Base-by-base conservation (phyloP, 768 basidiomycete genomes). In the Sutorius australiensis region DNA sequence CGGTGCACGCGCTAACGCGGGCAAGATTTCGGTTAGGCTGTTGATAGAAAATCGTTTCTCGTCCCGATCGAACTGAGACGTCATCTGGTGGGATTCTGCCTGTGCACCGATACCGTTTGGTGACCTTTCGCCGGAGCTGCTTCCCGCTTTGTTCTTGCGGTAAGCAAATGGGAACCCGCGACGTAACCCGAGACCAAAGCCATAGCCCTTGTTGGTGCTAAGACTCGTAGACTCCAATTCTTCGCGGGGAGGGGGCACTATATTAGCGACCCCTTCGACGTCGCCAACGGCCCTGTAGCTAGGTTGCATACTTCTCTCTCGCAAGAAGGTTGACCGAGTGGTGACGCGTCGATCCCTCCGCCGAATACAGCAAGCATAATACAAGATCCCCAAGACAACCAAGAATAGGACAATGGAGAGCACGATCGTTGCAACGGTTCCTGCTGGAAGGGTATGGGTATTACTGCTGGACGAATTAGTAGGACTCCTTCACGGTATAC, bases 341-440 rank as follows among this genome's bases (percentile, higher is more conserved):
- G 63, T 61, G 8, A 67, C 65, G 36, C 73, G 32, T 24, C 46
- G 71, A 55, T 62, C 60, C 12, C 77, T 79, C 13, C 81, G 79
- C 11, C 82, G 78, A 46, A 77, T 71, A 47, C 80, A 65, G 46
- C 75, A 70, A 52, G 76, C 72, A 57, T 71, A 79, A 55, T 77
- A 75, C 2, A 81, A 61, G 13, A 67, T 66, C 43, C 70, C 69
- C 9, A 77, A 53, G 5, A 82, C 53, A 28, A 84, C 48, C 59
- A 82, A 72, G 27, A 77, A 75, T 9, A 89, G 70, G 17, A 81
- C 64, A 19, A 77, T 75, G 3, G 80, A 84, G 2, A 89, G 73
- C 10, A 76, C 77, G 30, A 87, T 72, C 0, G 86, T 87, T 17
- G 86, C 86, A 49, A 87, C 81, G 2, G 86, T 82, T 39, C 87